Base-by-base conservation (phyloP, 108 stramenopile species). In the Pelagomonas calceolata region DNA sequence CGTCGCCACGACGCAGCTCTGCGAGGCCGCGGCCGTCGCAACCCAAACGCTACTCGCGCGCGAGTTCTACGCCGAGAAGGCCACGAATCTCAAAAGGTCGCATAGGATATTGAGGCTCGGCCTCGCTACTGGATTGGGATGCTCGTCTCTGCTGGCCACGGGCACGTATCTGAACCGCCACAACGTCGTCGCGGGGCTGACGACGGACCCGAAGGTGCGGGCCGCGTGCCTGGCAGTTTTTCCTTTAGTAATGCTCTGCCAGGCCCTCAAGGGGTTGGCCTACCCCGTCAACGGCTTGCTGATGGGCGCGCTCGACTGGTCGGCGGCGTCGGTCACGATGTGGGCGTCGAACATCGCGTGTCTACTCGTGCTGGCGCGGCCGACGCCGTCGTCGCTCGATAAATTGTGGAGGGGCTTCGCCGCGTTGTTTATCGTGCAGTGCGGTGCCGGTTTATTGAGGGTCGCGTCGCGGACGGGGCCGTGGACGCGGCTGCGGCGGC, bases 271-370 rank as follows among this genome's bases (percentile, higher is more conserved):
- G 77, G 94, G 94, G 36, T 82, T 94, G n/a, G 92, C 91, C 32
- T 95, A 95, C 76, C 92, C 92, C 3, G 89, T 90, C 66, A 93
- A 93, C 76, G 94, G 92, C 18, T 91, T 92, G 30, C 73, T 92
- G 34, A 94, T 95, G 92, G 94, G 92, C 71, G 94, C 91, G n/a
- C 64, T 86, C 70, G 94, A 95, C 80, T 95, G 92, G 92, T 75
- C 84, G 32, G 92, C 85, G 68, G 82, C 90, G 5, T 92, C 91
- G 89, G 60, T 79, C 51, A 85, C 85, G 43, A 93, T 95, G 92
- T 92, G 92, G 92, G 70, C 84, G 32, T 90, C 94, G n/a, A 92
- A 92, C 70, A 34, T 92, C 51, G 82, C 84, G 4, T 86, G 87
- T 51, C 9, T 12, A 12, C 39, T 43, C 39, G 5, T 12, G 39